A percentile compares a stretch with the other conserved stretches of the same genome.
These are phyloP conservation scores for Fusarium drepaniforme DNA, from an alignment of 2,329 filamentous ascomycete species.

Conservation along the genomic window DNA sequence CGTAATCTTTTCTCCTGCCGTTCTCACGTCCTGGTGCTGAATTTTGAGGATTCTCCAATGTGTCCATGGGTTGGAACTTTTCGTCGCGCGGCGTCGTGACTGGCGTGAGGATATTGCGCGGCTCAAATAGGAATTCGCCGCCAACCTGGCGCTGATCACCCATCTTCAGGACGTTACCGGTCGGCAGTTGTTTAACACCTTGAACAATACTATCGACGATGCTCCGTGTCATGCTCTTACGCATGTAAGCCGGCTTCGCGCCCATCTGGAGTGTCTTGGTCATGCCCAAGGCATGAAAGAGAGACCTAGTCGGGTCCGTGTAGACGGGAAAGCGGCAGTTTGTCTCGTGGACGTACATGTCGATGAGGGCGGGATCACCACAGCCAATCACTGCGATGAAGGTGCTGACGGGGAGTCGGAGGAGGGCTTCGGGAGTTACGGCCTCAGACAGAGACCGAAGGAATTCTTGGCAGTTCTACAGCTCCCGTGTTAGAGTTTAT, in stretches of 20 bases:
- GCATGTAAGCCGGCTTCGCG: constrained; percentile 72
- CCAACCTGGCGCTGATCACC: constrained; percentile 78
- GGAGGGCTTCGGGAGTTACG: constrained; percentile 65
- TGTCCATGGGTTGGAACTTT: constrained; percentile 35
- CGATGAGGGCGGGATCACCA: constrained; percentile 76
- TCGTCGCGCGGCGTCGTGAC: constrained; percentile 58
- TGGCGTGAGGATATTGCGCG: constrained; percentile 57
- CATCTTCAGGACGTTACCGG: constrained; percentile 70
- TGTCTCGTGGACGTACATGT: constrained; percentile 73
- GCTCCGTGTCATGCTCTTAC: constrained; percentile 63
- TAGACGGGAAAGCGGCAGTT: constrained; percentile 80
- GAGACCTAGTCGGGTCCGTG: constrained; percentile 75
- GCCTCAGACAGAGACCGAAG: constrained; percentile 71
- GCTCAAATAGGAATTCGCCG: constrained; percentile 84
- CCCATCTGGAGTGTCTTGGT: constrained; percentile 72
- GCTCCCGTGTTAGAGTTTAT: constrained; percentile 28
- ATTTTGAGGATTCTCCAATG: constrained; percentile 32
- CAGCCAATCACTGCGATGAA: constrained; percentile 80
- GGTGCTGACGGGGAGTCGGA: constrained; percentile 65
- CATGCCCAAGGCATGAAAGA: constrained; percentile 79
- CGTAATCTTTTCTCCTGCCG: constrained; percentile 15
- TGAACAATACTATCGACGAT: constrained; percentile 68
- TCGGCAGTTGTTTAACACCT: constrained; percentile 68
- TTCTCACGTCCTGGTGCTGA: not conserved
- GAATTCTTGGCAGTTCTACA: constrained; percentile 82